Conservation (phyloP, 768 basidiomycete genomes). For the Auricularia heimuer region DNA sequence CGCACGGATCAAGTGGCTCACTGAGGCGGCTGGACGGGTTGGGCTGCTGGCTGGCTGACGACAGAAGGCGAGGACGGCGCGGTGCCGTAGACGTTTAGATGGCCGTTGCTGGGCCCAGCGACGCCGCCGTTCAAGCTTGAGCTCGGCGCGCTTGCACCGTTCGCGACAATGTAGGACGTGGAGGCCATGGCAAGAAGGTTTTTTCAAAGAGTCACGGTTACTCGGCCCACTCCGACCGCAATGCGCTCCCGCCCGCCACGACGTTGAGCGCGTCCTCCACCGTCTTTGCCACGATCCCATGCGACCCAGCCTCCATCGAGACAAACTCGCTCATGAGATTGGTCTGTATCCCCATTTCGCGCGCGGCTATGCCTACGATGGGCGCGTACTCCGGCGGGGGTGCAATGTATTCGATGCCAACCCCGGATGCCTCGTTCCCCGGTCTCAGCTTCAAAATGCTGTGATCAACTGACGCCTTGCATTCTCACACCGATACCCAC, state of each 20-base stretch:
- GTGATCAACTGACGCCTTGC: constrained; percentile 2
- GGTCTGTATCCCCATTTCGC: constrained; percentile 28
- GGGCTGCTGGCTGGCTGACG: constrained; percentile 34
- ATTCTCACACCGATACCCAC: constrained; percentile 24
- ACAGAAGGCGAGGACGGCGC: constrained; percentile 44
- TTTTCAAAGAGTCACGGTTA: constrained; percentile 17
- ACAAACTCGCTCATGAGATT: constrained; percentile 57
- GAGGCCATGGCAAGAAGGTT: constrained; percentile 29
- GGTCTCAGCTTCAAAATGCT: background rate
- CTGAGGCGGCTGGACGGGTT: background rate
- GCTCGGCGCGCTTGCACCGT: constrained; percentile 17
- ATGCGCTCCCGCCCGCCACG: constrained; percentile 16
- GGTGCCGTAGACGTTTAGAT: constrained; percentile 26
- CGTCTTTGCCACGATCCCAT: constrained; percentile 29
- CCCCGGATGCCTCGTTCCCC: background rate
- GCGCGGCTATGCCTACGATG: constrained; percentile 37
- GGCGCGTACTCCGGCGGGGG: constrained; percentile 41
- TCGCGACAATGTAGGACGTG: constrained; percentile 32
- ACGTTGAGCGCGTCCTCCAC: constrained; percentile 18
- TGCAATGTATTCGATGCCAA: constrained; percentile 26
- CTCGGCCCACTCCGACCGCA: constrained; percentile 10
- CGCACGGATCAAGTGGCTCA: too few relatives aligned
- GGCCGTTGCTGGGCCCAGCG: constrained; percentile 20
- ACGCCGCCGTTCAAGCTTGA: background rate
- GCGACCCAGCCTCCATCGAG: constrained; percentile 32